These are phyloP conservation scores for Ophiostoma australiae DNA, from an alignment of 2,329 filamentous ascomycete genomes.

Conservation along the genomic window DNA sequence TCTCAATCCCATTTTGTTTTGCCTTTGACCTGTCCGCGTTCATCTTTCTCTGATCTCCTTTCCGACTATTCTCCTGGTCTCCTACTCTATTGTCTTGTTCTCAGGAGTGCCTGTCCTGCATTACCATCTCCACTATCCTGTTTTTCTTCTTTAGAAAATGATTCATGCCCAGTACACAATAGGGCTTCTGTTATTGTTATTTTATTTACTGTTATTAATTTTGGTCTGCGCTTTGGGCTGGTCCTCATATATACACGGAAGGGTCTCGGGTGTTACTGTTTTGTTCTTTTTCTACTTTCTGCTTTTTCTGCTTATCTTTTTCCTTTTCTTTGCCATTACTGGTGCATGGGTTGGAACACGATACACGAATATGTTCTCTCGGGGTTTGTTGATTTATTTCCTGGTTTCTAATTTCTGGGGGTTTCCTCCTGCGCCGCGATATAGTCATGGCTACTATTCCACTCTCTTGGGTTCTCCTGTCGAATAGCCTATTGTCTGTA, in stretches of 20 bases:
- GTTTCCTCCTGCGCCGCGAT: neutral
- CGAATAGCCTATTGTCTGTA: neutral
- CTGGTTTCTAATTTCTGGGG: neutral
- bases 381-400: neutral
- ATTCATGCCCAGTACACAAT: neutral
- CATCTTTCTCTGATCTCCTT: neutral
- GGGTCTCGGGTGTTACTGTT: neutral
- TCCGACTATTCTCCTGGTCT: neutral
- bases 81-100: neutral
- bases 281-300: neutral
- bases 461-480: neutral
- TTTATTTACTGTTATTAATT: neutral
- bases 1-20: no score
- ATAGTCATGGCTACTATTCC: neutral
- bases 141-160: neutral
- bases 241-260: slow-evolving; percentile 1
- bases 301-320: no score
- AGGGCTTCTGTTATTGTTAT: neutral
- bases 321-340: neutral
- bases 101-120: neutral
- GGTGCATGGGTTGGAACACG: slow-evolving; percentile 18
- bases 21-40: no score
- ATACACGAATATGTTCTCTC: slow-evolving; percentile 16
- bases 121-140: neutral
- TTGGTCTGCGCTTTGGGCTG: neutral